phyloP scores from a whole-genome alignment of 495 filamentous ascomycete genomes.

The Penicillium turbatum region DNA sequence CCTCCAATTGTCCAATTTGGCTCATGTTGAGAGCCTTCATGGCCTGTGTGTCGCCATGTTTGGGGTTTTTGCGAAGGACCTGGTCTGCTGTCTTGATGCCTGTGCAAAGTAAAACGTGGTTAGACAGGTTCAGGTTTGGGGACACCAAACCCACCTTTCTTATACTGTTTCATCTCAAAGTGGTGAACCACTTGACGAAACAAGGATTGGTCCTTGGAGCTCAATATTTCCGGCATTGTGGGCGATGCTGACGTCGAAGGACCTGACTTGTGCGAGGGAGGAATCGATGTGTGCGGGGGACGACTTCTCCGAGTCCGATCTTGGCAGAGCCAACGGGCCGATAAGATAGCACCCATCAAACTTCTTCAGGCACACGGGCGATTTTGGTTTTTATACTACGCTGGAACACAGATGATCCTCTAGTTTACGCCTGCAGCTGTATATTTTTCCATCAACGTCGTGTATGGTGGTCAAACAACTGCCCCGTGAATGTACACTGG shows the following conservation, averaged over 20 bases:
- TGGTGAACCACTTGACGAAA: constrained; percentile 90
- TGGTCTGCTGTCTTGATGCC: constrained; percentile 91
- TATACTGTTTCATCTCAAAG: constrained; percentile 98
- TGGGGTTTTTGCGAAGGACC: constrained; percentile 87
- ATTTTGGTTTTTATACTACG: too few relatives aligned
- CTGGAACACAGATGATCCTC: too few relatives aligned
- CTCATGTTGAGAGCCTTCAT: constrained; percentile 99
- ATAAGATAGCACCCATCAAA: constrained; percentile 26
- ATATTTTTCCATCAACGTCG: too few relatives aligned
- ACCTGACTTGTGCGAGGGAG: constrained; percentile 36
- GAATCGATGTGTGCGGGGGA: constrained; percentile 45
- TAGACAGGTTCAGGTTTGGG: constrained; percentile 11
- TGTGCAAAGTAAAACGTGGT: constrained; percentile 28
- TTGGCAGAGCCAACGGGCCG: constrained; percentile 26
- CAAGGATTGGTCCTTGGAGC: constrained; percentile 84
- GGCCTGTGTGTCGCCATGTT: constrained; percentile 95
- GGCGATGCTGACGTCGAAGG: constrained; percentile 27
- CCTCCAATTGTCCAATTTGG: constrained; percentile 79
- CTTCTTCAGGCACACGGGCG: not conserved
- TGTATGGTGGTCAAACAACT: too few relatives aligned
- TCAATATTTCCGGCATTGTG: constrained; percentile 77
- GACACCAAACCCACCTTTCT: constrained; percentile 58
- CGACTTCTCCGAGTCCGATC: constrained; percentile 31
- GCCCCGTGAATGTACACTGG: too few relatives aligned
- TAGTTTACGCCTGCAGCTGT: too few relatives aligned